These are phyloP conservation scores for Metarhizium brunneum DNA, from an alignment of 2,329 filamentous ascomycete genomes.

Conservation along the genomic window DNA sequence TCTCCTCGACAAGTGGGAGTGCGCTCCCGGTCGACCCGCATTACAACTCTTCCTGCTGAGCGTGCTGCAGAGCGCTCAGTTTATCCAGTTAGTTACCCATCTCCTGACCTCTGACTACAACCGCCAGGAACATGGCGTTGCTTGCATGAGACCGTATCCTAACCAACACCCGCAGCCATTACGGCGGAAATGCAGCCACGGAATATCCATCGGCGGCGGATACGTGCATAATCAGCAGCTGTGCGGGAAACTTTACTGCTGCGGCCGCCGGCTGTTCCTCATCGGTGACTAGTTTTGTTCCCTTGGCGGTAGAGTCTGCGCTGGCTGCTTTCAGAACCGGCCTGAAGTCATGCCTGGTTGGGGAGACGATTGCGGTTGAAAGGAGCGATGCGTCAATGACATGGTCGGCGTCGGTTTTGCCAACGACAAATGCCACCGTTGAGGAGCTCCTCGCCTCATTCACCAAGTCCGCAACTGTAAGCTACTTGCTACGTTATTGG, in stretches of 20 bases:
- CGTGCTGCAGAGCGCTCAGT: conserved; percentile 15
- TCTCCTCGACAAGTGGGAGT: neutral
- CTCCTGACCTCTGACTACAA: neutral
- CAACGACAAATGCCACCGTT: conserved; percentile 4
- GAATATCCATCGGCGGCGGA: conserved; percentile 12
- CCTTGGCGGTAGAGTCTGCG: conserved; percentile 11
- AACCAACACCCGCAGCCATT: neutral
- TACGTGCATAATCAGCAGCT: conserved; percentile 14
- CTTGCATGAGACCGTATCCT: neutral
- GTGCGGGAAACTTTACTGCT: conserved; percentile 17
- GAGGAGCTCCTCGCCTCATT: conserved; percentile 3
- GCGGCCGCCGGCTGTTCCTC: conserved; percentile 14
- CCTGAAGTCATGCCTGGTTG: conserved; percentile 9
- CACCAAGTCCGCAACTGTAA: conserved; percentile 1
- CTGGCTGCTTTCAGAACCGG: conserved; percentile 13
- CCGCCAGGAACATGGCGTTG: neutral
- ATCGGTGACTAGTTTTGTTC: conserved; percentile 14
- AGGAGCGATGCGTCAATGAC: conserved; percentile 6
- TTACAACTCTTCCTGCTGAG: conserved; percentile 14
- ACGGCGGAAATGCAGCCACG: conserved; percentile 5
- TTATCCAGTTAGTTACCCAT: conserved; percentile 13
- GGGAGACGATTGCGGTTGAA: neutral
- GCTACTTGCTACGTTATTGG: neutral
- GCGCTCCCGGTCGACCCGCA: conserved; percentile 6
- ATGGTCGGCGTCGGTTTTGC: conserved; percentile 12